Conservation (phyloP, 352 stramenopile genomes). For the Phytophthora ohioensis region DNA sequence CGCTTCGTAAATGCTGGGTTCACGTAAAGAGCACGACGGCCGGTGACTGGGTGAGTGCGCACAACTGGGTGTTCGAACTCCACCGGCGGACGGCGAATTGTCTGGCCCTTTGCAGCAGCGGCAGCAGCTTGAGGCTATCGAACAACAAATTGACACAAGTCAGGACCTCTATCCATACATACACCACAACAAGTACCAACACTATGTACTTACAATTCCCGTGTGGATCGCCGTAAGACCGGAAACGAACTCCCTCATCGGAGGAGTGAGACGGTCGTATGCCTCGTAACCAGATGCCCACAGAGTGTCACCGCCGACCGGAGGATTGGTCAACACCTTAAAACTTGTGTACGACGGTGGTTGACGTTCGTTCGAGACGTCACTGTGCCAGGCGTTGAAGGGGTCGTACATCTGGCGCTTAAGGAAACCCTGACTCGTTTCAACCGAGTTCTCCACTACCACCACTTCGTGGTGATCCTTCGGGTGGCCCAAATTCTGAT, state of each 20-base stretch:
- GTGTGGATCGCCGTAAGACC: conserved; percentile 57
- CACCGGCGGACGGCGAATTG: conserved; percentile 40
- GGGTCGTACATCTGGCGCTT: conserved; percentile 36
- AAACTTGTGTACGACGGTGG: conserved; percentile 34
- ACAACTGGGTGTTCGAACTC: conserved; percentile 53
- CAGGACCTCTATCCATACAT: background rate
- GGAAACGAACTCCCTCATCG: conserved; percentile 43
- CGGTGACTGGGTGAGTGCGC: conserved; percentile 44
- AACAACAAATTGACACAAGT: background rate
- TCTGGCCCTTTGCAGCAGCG: conserved; percentile 25
- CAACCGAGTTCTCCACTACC: conserved; percentile 23
- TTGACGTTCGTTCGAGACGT: conserved; percentile 49
- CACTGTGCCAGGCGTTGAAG: conserved; percentile 47
- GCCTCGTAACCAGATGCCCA: conserved; percentile 56
- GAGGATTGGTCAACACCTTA: conserved; percentile 43
- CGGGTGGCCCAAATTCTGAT: conserved; percentile 24
- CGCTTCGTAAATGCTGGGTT: conserved; percentile 52
- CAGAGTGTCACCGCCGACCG: conserved; percentile 49
- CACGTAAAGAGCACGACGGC: conserved; percentile 41
- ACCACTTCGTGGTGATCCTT: conserved; percentile 16
- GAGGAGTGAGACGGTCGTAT: conserved; percentile 53
- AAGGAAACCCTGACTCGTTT: conserved; percentile 19
- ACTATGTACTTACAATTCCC: conserved; percentile 32
- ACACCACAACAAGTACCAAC: background rate
- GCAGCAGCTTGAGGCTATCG: conserved; percentile 26